Evolutionary conservation across 495 filamentous ascomycete genomes (phyloP), one percentile per base, ranked within the genome.

Genomic region (Aspergillus nidulans): DNA sequence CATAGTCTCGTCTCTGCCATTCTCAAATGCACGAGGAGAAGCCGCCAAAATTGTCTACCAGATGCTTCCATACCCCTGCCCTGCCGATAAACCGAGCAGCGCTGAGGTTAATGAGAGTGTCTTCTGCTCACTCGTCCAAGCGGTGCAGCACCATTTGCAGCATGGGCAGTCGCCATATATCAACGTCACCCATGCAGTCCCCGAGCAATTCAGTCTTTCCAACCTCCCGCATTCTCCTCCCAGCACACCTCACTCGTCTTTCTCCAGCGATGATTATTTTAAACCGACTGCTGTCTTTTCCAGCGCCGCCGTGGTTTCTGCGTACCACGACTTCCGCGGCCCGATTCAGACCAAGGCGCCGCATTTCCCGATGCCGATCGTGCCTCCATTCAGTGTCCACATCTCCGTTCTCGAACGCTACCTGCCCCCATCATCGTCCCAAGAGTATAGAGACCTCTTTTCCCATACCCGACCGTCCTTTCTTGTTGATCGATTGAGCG

Each of bases 331-430:
- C 64, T 80, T 81, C 63, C 74, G 77, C 16, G 76, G 76, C 13
- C 74, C 67, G 2, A 67, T 76, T 21, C 68, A 70, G 51, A 48
- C 67, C 45, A 75, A 62, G 28, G 54, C 66, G 52, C 66, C 65
- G 46, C 73, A 71, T 23, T 77, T 75, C 18, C 84, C 84, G 7
- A 76, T 81, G 58, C 82, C 83, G 6, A 77, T 87, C 50, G 83
- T 89, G 5, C 79, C 84, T 0, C 86, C 86, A 6, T 76, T 74
- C 41, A 86, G 77, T 39, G 76, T 88, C 21, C 77, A 87, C 49
- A 70, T 88, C 40, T 84, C 85, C 1, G 71, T 89, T 12, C 71
- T 89, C 7, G 86, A 90, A 65, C 83, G 86, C 6, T 89, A 85
- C 64, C 83, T 90, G 6, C 86, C 86, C 45, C 86, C 86, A 13